These are phyloP conservation scores for Cryptococcus jaspeensis DNA, from an alignment of 1,284 basidiomycete genomes.

Conservation along the genomic window DNA sequence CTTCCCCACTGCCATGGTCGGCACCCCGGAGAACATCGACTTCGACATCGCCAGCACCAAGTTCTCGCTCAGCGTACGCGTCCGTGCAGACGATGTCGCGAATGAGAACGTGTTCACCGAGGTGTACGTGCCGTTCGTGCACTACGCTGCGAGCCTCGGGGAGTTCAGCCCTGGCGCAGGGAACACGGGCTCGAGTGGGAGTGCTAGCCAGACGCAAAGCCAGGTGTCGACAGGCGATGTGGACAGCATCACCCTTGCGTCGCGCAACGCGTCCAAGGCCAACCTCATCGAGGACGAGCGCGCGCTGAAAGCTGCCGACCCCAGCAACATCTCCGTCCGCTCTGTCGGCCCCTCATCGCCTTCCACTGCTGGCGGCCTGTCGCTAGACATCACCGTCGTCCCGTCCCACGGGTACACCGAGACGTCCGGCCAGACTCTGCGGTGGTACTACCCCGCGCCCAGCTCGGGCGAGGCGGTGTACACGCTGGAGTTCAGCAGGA, in stretches of 20 bases:
- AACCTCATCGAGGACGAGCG: constrained; percentile 7
- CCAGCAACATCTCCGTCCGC: constrained; percentile 13
- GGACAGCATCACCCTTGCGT: neutral
- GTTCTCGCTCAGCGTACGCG: constrained; percentile 66
- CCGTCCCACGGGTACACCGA: constrained; percentile 68
- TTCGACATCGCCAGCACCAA: constrained; percentile 72
- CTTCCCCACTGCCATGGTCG: constrained; percentile 72
- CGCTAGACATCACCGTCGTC: constrained; percentile 53
- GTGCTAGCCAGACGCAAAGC: neutral
- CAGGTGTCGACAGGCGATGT: neutral
- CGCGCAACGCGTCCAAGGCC: constrained; percentile 8
- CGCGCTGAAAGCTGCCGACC: constrained; percentile 2
- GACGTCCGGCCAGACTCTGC: constrained; percentile 66
- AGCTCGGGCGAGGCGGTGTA: constrained; percentile 55
- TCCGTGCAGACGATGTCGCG: constrained; percentile 55
- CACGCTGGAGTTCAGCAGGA: constrained; percentile 64
- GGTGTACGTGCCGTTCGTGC: constrained; percentile 84
- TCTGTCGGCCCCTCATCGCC: constrained; percentile 6
- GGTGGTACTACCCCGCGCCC: constrained; percentile 82
- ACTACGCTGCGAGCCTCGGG: constrained; percentile 64
- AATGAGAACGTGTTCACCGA: constrained; percentile 64
- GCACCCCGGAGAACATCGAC: constrained; percentile 62
- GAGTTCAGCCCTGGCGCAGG: neutral
- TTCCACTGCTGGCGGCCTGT: constrained; percentile 11
- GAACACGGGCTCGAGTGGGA: constrained; percentile 1